Percentiles rank a stretch among this genome's conserved stretches.
phyloP scores from a whole-genome alignment of 495 filamentous ascomycete species.

The Daldinia grandis region DNA sequence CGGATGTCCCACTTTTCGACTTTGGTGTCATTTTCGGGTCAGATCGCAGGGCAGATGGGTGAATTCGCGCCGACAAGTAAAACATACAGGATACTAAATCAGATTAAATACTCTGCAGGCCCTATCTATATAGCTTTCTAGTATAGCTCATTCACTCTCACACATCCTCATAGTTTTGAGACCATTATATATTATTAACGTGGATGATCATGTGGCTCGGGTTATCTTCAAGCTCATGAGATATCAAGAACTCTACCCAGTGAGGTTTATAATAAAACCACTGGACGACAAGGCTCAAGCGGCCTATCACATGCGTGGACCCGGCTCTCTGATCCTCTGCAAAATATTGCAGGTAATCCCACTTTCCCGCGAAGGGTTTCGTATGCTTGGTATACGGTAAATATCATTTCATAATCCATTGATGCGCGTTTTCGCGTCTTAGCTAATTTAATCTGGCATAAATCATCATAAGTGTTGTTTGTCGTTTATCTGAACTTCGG shows the following conservation, averaged over 20 bases:
- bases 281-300: not conserved
- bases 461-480: conserved; percentile 39
- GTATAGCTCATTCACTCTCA: not conserved
- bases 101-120: not conserved
- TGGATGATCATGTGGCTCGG: not conserved
- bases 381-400: not conserved
- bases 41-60: conserved; percentile 7
- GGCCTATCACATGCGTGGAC: not conserved
- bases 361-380: not conserved
- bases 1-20: conserved; percentile 10
- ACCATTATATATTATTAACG: conserved; percentile 1
- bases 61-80: not conserved
- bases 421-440: not conserved
- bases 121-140: not conserved
- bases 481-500: conserved; percentile 36
- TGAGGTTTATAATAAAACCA: not conserved
- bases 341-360: not conserved
- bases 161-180: not conserved
- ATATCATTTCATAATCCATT: conserved; percentile 8
- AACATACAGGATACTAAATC: not conserved
- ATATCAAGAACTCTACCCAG: not conserved
- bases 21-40: conserved; percentile 8
- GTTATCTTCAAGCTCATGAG: not conserved
- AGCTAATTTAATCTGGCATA: conserved; percentile 16
- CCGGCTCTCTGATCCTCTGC: not conserved